Conservation (phyloP, 371 early-diverging fungal species). For the Mortierella sp. region DNA sequence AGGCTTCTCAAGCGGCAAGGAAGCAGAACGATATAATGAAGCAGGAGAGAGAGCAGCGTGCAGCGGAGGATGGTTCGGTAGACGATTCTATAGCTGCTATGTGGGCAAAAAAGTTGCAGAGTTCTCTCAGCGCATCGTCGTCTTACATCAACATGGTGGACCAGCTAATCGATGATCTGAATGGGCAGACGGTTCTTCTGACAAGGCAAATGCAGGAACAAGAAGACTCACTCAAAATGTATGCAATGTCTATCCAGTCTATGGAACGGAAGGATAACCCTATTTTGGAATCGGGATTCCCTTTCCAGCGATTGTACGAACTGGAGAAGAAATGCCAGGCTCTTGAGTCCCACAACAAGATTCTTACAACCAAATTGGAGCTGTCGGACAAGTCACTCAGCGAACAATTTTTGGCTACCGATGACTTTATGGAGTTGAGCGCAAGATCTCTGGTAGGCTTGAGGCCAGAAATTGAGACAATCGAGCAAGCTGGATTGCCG, state of each 20-base stretch:
- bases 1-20: conserved; percentile 33
- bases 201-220: conserved; percentile 55
- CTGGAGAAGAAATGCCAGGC: conserved; percentile 52
- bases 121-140: conserved; percentile 33
- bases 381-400: conserved; percentile 57
- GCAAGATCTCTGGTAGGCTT: conserved; percentile 62
- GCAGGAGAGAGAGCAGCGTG: conserved; percentile 14
- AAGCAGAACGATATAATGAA: conserved; percentile 49
- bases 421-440: conserved; percentile 60
- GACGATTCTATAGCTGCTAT: conserved; percentile 22
- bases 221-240: conserved; percentile 62
- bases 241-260: conserved; percentile 60
- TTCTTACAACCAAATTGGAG: conserved; percentile 63
- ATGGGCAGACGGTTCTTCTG: conserved; percentile 21
- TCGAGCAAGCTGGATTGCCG: conserved; percentile 25
- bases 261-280: conserved; percentile 34
- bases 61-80: neutral
- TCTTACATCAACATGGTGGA: conserved; percentile 50
- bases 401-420: conserved; percentile 59
- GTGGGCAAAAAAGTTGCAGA: conserved; percentile 38
- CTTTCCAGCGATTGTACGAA: conserved; percentile 50
- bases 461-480: conserved; percentile 40
- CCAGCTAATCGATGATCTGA: conserved; percentile 30
- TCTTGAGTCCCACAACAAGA: conserved; percentile 53
- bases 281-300: conserved; percentile 56